Percentiles rank a stretch among this genome's conserved stretches.
These are phyloP conservation scores for Hygrocybe punicea DNA, from an alignment of 768 basidiomycete species.

Conservation along the genomic window DNA sequence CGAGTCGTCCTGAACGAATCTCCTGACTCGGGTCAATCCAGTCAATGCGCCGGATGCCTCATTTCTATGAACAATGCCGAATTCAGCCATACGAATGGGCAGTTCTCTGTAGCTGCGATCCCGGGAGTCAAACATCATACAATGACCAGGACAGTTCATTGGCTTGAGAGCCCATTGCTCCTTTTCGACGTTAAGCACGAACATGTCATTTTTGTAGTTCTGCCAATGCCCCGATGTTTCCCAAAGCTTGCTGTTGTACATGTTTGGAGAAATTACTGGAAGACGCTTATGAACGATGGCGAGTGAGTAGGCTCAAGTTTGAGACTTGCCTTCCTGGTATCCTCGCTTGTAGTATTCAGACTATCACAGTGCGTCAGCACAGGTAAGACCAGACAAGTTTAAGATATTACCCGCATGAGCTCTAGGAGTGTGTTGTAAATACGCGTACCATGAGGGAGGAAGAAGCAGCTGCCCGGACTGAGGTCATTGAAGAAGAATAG, in stretches of 20 bases:
- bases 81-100: slow-evolving; percentile 97
- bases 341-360: slow-evolving; percentile 92
- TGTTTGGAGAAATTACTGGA: slow-evolving; percentile 93
- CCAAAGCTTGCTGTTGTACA: slow-evolving; percentile 96
- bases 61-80: slow-evolving; percentile 95
- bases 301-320: background rate
- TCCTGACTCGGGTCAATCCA: slow-evolving; percentile 86
- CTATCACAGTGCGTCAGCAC: slow-evolving; percentile 37
- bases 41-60: slow-evolving; percentile 94
- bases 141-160: slow-evolving; percentile 99
- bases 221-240: slow-evolving; percentile 98
- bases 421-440: slow-evolving; percentile 94
- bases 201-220: slow-evolving; percentile 99
- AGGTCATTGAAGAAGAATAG: slow-evolving; percentile 98
- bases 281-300: background rate
- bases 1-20: slow-evolving; percentile 97
- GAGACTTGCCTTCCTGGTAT: slow-evolving; percentile 77
- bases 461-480: slow-evolving; percentile 94
- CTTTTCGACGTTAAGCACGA: slow-evolving; percentile 89
- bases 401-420: slow-evolving; percentile 72
- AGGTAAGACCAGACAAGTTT: slow-evolving; percentile 2
- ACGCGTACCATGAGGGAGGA: slow-evolving; percentile 93
- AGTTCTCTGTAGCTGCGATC: slow-evolving; percentile 94
- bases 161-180: slow-evolving; percentile 95
- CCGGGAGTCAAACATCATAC: slow-evolving; percentile 89